These are phyloP conservation scores for Crithidia thermophila DNA, from an alignment of 208 protist species.

Conservation along the genomic window DNA sequence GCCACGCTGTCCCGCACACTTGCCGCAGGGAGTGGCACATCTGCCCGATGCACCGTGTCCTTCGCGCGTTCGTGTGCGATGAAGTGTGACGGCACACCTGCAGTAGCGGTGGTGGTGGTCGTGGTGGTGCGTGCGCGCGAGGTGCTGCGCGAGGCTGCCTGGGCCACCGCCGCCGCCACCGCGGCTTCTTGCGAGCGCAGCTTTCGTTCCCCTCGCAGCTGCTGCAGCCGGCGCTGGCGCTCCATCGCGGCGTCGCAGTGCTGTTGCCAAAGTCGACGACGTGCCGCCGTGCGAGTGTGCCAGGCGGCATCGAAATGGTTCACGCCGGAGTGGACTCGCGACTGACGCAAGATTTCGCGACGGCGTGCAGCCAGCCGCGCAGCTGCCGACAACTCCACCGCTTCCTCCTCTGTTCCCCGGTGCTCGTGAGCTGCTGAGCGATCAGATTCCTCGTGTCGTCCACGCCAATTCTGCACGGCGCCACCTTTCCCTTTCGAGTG, in stretches of 20 bases:
- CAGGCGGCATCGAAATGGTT: conserved; percentile 23
- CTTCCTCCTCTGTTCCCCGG: no score
- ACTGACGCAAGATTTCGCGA: conserved; percentile 11
- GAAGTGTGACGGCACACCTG: neutral
- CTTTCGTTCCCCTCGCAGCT: conserved; percentile 1
- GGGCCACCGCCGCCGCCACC: conserved; percentile 11
- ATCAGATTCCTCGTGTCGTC: no score
- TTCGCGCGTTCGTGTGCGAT: no score
- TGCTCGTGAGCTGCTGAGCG: no score
- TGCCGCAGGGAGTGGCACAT: no score
- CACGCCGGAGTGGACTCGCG: conserved; percentile 22
- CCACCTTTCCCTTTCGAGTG: neutral
- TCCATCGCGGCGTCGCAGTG: conserved; percentile 2
- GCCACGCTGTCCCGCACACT: no score
- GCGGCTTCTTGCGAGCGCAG: conserved; percentile 12
- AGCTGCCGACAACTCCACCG: neutral
- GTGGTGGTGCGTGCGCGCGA: neutral
- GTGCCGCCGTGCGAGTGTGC: neutral
- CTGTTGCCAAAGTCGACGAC: conserved; percentile 16
- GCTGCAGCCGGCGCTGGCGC: neutral
- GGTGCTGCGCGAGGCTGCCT: conserved; percentile 14
- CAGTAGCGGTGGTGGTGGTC: neutral
- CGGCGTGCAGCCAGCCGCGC: conserved; percentile 18
- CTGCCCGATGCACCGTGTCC: no score
- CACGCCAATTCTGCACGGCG: no score